A percentile compares a stretch with the other conserved stretches of the same genome.
These are phyloP conservation scores for Zygoascus flipseniorum DNA, from an alignment of 805 yeast species.

Conservation along the genomic window DNA sequence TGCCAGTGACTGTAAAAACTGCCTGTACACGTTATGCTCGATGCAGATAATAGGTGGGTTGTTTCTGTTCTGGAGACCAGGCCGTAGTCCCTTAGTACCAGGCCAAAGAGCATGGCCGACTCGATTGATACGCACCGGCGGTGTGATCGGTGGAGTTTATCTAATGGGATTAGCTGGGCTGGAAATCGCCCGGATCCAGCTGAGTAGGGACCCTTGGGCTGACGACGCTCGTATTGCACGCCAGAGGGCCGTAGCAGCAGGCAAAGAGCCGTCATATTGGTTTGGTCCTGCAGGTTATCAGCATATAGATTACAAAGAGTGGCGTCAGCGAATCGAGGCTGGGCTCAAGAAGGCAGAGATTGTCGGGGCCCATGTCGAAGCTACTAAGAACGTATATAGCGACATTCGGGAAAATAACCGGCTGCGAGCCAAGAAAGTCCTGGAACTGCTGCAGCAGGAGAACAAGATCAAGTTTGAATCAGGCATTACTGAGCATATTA, in stretches of 20 bases:
- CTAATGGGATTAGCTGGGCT: constrained; percentile 47
- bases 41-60: constrained; percentile 35
- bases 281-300: constrained; percentile 53
- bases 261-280: constrained; percentile 49
- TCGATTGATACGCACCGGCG: constrained; percentile 27
- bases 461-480: constrained; percentile 2
- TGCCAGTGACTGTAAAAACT: constrained; percentile 54
- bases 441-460: constrained; percentile 10
- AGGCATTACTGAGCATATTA: constrained; percentile 1
- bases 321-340: constrained; percentile 21
- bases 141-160: constrained; percentile 36
- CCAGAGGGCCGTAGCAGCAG: constrained; percentile 38
- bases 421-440: constrained; percentile 7
- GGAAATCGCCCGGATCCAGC: constrained; percentile 44
- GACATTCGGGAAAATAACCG: constrained; percentile 14
- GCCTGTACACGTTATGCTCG: constrained; percentile 44
- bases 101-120: constrained; percentile 20
- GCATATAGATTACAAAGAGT: constrained; percentile 36
- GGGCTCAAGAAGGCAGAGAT: constrained; percentile 15
- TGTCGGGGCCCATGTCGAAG: constrained; percentile 7
- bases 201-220: constrained; percentile 55
- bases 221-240: constrained; percentile 57
- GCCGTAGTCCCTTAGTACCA: constrained; percentile 5
- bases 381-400: constrained; percentile 8
- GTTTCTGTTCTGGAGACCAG: constrained; percentile 16